Evolutionary conservation across 73 alveolate species (phyloP), one percentile per base, ranked within the genome.

Genomic region (Paraurostyla sp.): DNA sequence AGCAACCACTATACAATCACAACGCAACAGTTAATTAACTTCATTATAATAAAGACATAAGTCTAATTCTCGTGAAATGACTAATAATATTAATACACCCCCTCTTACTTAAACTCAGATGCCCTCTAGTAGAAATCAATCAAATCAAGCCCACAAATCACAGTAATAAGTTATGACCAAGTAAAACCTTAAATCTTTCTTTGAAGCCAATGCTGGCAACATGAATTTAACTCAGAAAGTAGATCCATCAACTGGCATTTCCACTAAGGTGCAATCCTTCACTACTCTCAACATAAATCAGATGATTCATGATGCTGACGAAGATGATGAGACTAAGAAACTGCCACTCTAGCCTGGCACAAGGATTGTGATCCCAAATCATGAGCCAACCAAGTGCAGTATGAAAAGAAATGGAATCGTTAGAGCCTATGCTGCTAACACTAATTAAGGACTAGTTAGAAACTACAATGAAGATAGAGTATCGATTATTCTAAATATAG

Each of bases 371-470:
- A 41, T 89, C 25, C 96, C 96, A 7, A 92, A 92, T 69, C 81
- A 92, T 52, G 95, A 92, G 51, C 96, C 93, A 15, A 87, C 94
- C 0, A 93, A 87, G 73, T 93, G 92, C 87, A 71, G 93, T 20
- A 25, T 90, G 71, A 52, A 90, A 94, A 83, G 95, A 86, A 93
- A 93, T 76, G 99, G 99, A 15, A 91, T 94, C 30, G 96, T 97
- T 35, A 93, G 95, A 43, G 98, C 98, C 20, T 97, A 97, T 89
- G 98, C 99, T 6, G 98, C 99, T 46, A 96, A 93, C 35, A 97
- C 99, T 35, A 90, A 97, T 78, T 84, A 94, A 80, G 99, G 99
- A 45, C 84, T 94, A 52, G 98, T 93, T 0, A 82, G 99, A 56
- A 93, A 90, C 88, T 96, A 96, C 71, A 96, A 96, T 82, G 99